Evolutionary conservation across 1,284 basidiomycete genomes (phyloP), one percentile per base, ranked within the genome.

Genomic region (Microbotryum silenes-acaulis): DNA sequence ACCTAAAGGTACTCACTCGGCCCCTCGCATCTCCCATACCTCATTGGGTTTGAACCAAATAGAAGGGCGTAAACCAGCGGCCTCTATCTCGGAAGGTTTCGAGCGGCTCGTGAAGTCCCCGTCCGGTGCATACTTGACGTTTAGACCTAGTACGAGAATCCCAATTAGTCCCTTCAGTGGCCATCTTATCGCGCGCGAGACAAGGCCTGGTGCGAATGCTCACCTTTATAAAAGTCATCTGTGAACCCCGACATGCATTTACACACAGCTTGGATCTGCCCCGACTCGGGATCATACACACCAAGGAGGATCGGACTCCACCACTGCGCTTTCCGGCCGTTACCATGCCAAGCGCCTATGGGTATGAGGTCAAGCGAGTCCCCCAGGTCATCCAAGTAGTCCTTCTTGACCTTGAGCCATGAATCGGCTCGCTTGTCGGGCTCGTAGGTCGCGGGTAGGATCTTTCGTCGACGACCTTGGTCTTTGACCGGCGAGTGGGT

Each of bases 301-400:
- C 87, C 91, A 37, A 96, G 81, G 16, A 97, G 79, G 69, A 96
- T 85, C 0, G 92, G 92, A 65, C 85, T 88, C 90, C 91, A 97
- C 91, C 91, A 96, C 31, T 83, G 82, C 10, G 85, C 87, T 76
- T 96, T 97, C 44, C 91, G 78, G n/a, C 92, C 92, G 75, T 86
- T 88, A 50, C 92, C 92, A 77, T 93, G 85, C 90, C 88, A 93
- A 21, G 87, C 89, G 45, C 85, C 89, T 62, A 89, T 81, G 4
- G 87, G 88, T n/a, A 88, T 81, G 54, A 81, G 74, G 63, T 81
- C 80, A 33, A 81, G 74, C 46, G 77, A 78, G 65, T 81, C 80
- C 18, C 81, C 81, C 18, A 81, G 71, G 33, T 52, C 76, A 74
- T 65, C 77, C 74, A 42, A 76, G 69, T 87, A 87, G 72, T 87